phyloP scores from a whole-genome alignment of 2,329 filamentous ascomycete species.

The Acrocalymma vagum region DNA sequence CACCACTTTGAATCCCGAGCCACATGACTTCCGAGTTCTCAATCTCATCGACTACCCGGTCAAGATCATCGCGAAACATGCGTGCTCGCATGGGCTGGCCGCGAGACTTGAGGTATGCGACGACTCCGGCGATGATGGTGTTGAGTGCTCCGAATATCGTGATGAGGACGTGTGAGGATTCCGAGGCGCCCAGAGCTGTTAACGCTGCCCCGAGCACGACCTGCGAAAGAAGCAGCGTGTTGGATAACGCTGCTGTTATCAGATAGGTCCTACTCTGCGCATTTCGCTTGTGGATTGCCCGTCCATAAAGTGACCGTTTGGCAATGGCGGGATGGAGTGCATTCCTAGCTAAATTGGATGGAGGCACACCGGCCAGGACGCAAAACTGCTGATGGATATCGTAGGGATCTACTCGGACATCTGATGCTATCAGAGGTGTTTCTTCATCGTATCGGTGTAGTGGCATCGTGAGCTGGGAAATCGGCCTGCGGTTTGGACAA shows the following conservation, averaged over 20 bases:
- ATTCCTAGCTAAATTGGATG: slow-evolving; percentile 34
- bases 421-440: slow-evolving; percentile 8
- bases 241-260: slow-evolving; percentile 47
- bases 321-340: slow-evolving; percentile 23
- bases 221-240: slow-evolving; percentile 48
- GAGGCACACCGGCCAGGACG: slow-evolving; percentile 44
- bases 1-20: slow-evolving; percentile 52
- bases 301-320: slow-evolving; percentile 45
- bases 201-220: slow-evolving; percentile 51
- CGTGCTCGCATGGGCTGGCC: slow-evolving; percentile 51
- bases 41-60: slow-evolving; percentile 51
- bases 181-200: slow-evolving; percentile 48
- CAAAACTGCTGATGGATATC: slow-evolving; percentile 48
- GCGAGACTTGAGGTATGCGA: slow-evolving; percentile 50
- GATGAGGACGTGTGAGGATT: slow-evolving; percentile 46
- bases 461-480: too few species aligned
- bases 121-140: slow-evolving; percentile 51
- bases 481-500: too few species aligned
- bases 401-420: neutral
- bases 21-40: slow-evolving; percentile 53
- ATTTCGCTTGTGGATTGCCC: slow-evolving; percentile 40
- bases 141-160: slow-evolving; percentile 51
- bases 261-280: slow-evolving; percentile 44
- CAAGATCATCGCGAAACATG: slow-evolving; percentile 52
- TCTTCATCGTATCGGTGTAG: slow-evolving; percentile 10